phyloP scores from a whole-genome alignment of 164 flowering plant species.

The Aristolochia contorta region DNA sequence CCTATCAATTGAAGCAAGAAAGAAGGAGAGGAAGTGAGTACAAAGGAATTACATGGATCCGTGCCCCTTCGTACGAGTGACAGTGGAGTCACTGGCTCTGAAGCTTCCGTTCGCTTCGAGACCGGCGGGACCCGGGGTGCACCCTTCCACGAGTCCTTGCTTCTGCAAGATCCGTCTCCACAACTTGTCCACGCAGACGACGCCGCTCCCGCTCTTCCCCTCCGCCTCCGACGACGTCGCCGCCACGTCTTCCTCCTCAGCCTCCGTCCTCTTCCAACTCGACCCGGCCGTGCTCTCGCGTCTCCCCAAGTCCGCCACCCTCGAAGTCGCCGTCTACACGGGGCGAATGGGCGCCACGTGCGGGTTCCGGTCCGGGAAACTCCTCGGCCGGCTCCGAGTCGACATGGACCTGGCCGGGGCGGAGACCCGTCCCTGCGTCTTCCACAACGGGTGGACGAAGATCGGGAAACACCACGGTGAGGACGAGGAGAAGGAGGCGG shows the following conservation, averaged over 20 bases:
- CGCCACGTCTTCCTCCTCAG: conserved; percentile 30
- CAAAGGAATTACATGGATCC: no score
- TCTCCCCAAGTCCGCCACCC: conserved; percentile 31
- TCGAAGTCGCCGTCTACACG: conserved; percentile 48
- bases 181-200: conserved; percentile 55
- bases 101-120: conserved; percentile 48
- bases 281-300: conserved; percentile 51
- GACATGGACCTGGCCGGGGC: conserved; percentile 28
- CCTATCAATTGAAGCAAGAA: no score
- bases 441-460: conserved; percentile 73
- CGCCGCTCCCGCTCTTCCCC: conserved; percentile 52
- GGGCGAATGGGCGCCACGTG: conserved; percentile 62
- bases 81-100: conserved; percentile 67
- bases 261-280: conserved; percentile 47
- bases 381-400: conserved; percentile 47
- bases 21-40: no score
- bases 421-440: conserved; percentile 28
- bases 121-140: conserved; percentile 39
- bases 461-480: conserved; percentile 24
- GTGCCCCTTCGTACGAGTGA: conserved; percentile 71
- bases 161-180: conserved; percentile 58
- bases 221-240: conserved; percentile 25
- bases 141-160: conserved; percentile 65
- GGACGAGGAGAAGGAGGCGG: conserved; percentile 14
- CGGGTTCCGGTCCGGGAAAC: conserved; percentile 44